Base-by-base conservation (phyloP, 116 monocot species). In the Cymodocea nodosa region DNA sequence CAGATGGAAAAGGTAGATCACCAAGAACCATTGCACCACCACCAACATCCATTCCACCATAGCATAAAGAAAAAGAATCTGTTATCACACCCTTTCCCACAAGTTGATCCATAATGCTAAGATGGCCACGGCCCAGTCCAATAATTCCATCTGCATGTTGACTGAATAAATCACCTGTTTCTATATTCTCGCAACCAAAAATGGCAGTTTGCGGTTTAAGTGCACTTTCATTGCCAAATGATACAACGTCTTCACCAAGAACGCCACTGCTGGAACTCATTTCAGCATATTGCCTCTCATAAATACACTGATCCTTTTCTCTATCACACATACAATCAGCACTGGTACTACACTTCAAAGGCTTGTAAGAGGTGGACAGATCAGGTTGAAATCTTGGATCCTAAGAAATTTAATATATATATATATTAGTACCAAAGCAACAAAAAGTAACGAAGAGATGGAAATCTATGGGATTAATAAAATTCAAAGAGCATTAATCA, bases 141-240 rank as follows among this genome's bases (percentile, higher is more conserved):
- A 97, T 90, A 62, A 97, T 97, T 34, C 95, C 95, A 83, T 97
- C 95, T 76, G 95, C 95, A 78, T 90, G 95, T 53, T 97, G 95
- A 80, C 77, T 90, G 44, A 83, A 97, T 16, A 97, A 73, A 82
- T 97, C 95, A 63, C 95, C 95, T 35, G 95, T 87, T 77, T 97
- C 95, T 51, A 83, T 81, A 63, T 87, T 97, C 77, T 90, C 95
- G 82, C 95, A 97, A 60, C 95, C 95, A 80, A 97, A 97, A 67
- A 81, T 69, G 74, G 90, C 87, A 67, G 64, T 77, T 52, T 90
- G 95, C 50, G 95, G 87, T 25, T 75, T 61, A 70, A 97, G 83
- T 66, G 71, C 76, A 69, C 90, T 87, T 69, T 85, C 81, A 44
- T 70, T 78, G 34, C 95, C 95, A 80, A 97, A 97, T 20, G 95